These are phyloP conservation scores for Aspergillus sergii DNA, from an alignment of 2,329 filamentous ascomycete species.

Conservation along the genomic window DNA sequence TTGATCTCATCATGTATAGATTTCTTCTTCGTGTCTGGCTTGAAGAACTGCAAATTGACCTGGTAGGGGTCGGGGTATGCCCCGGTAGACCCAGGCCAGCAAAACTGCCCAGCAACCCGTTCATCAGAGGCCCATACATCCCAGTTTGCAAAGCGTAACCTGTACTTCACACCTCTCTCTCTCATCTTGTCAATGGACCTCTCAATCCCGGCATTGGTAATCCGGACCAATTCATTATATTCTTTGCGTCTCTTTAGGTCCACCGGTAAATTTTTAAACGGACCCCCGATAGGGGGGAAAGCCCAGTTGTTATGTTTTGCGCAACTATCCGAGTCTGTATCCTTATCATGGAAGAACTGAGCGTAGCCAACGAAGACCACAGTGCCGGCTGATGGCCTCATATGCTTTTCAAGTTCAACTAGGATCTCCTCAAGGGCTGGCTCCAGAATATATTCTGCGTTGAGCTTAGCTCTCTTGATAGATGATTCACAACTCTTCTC, in stretches of 20 bases:
- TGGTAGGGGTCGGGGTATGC: slow-evolving; percentile 32
- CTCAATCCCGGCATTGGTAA: slow-evolving; percentile 3
- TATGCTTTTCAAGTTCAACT: neutral
- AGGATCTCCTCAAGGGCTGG: slow-evolving; percentile 5
- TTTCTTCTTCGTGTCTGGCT: slow-evolving; percentile 17
- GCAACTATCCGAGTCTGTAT: neutral
- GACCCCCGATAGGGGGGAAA: neutral
- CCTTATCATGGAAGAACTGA: slow-evolving; percentile 10
- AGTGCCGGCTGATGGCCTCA: neutral
- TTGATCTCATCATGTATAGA: neutral
- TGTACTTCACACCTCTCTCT: slow-evolving; percentile 10
- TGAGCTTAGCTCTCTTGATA: slow-evolving; percentile 4
- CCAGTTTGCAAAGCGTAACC: slow-evolving; percentile 30
- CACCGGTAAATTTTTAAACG: neutral
- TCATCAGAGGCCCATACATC: slow-evolving; percentile 26
- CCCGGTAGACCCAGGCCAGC: slow-evolving; percentile 21
- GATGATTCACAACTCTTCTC: slow-evolving; percentile 16
- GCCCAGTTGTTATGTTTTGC: slow-evolving; percentile 10
- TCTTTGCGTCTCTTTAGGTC: neutral
- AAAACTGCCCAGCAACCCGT: slow-evolving; percentile 37
- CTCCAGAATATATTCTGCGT: slow-evolving; percentile 2
- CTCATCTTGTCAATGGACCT: neutral
- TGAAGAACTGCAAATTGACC: slow-evolving; percentile 38
- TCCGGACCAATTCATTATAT: slow-evolving; percentile 12
- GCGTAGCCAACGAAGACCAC: slow-evolving; percentile 9